A percentile compares a stretch with the other conserved stretches of the same genome.
Conservation (phyloP, 73 alveolate genomes). For the Stentor roeselii region DNA sequence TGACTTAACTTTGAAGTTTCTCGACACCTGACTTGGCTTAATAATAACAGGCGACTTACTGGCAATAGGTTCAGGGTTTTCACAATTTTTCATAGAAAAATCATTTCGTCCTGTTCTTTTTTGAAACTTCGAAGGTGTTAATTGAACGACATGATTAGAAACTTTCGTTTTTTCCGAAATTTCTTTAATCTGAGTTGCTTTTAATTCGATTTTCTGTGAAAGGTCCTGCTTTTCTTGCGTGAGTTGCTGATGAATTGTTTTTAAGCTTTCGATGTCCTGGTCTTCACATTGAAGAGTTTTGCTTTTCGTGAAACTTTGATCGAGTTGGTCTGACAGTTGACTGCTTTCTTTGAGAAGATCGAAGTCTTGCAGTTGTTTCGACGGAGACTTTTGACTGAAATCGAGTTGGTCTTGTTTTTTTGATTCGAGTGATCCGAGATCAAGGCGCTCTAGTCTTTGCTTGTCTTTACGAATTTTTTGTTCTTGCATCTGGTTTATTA, state of each 20-base stretch:
- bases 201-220: too few relatives aligned
- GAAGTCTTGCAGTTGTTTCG: not conserved
- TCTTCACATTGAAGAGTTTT: not conserved
- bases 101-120: not conserved
- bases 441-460: not conserved
- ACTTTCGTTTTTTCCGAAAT: not conserved
- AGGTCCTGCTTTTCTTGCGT: not conserved
- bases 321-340: not conserved
- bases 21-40: not conserved
- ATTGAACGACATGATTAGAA: not conserved
- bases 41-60: not conserved
- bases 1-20: not conserved
- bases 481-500: slow-evolving; percentile 9
- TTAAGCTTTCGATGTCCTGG: not conserved
- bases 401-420: not conserved
- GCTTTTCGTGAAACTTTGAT: not conserved
- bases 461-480: not conserved
- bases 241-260: not conserved
- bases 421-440: not conserved
- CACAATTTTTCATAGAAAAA: not conserved
- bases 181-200: not conserved
- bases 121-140: not conserved
- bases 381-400: not conserved
- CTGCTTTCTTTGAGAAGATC: not conserved
- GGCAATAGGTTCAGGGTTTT: not conserved